Percentiles rank a stretch among this genome's conserved stretches.
phyloP scores from a whole-genome alignment of 495 filamentous ascomycete genomes.

The Mycothermus thermophilus region DNA sequence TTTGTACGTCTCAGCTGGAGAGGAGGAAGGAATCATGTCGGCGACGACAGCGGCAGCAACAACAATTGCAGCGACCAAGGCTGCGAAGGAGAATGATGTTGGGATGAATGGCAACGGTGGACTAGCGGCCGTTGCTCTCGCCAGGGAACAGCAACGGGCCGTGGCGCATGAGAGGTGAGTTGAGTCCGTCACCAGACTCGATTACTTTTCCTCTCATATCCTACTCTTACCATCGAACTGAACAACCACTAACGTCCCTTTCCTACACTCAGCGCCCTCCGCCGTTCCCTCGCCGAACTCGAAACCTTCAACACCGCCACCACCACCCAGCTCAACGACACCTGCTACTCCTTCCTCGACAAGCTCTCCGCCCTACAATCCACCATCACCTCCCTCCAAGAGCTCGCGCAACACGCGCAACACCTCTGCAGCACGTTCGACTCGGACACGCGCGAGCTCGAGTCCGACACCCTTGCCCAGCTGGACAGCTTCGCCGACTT shows the following conservation, averaged over 20 bases:
- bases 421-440: constrained; percentile 49
- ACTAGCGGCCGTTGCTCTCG: constrained; percentile 18
- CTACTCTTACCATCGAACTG: constrained; percentile 2
- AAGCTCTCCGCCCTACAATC: constrained; percentile 55
- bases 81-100: constrained; percentile 20
- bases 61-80: not conserved
- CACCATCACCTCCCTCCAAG: constrained; percentile 53
- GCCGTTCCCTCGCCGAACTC: constrained; percentile 29
- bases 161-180: constrained; percentile 29
- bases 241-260: constrained; percentile 3
- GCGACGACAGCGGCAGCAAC: no score
- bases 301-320: constrained; percentile 37
- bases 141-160: constrained; percentile 28
- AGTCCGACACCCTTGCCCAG: constrained; percentile 49
- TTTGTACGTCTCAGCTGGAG: constrained; percentile 19
- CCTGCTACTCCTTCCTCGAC: constrained; percentile 72
- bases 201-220: no score
- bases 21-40: constrained; percentile 10
- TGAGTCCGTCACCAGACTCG: no score
- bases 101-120: no score
- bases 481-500: constrained; percentile 54
- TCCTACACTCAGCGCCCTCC: constrained; percentile 21
- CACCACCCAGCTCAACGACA: constrained; percentile 67
- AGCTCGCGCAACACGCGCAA: constrained; percentile 49
- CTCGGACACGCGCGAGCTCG: constrained; percentile 44